These are phyloP conservation scores for Carex sylvatica DNA, from an alignment of 202 grass and related monocot species.

Conservation along the genomic window DNA sequence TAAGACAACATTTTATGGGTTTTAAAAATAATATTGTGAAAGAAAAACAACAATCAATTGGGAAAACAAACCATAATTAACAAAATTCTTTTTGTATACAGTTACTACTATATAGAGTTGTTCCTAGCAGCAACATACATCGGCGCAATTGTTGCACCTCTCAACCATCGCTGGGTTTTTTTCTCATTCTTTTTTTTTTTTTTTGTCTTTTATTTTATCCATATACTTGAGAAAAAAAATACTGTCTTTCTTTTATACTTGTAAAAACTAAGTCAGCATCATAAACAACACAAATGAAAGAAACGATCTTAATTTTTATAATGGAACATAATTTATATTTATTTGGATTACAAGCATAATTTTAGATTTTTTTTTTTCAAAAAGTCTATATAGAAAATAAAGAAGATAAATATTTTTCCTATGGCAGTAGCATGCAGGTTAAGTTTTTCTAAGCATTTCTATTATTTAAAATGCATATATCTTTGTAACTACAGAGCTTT, in stretches of 20 bases:
- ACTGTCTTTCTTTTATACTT: neutral
- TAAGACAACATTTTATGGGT: neutral
- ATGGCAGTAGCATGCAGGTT: no score
- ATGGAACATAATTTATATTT: neutral
- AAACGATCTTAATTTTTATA: neutral
- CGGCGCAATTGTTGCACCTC: conserved; percentile 68
- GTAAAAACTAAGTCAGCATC: neutral
- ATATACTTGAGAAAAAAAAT: neutral
- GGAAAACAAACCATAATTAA: neutral
- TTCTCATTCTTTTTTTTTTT: neutral
- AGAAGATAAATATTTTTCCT: neutral
- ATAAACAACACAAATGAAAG: neutral
- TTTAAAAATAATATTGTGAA: neutral
- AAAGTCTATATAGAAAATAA: neutral
- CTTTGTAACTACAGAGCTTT: conserved; percentile 47
- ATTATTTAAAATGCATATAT: neutral
- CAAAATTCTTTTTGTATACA: conserved; percentile 16
- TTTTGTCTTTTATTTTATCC: neutral
- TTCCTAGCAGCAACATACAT: conserved; percentile 60
- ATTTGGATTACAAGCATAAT: neutral
- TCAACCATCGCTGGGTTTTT: conserved; percentile 83
- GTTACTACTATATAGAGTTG: conserved; percentile 66
- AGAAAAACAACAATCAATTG: neutral
- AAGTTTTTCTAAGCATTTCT: no score
- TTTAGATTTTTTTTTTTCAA: neutral